phyloP scores from a whole-genome alignment of 1,139 yeast species.

The Nadsonia starkeyi-henricii region DNA sequence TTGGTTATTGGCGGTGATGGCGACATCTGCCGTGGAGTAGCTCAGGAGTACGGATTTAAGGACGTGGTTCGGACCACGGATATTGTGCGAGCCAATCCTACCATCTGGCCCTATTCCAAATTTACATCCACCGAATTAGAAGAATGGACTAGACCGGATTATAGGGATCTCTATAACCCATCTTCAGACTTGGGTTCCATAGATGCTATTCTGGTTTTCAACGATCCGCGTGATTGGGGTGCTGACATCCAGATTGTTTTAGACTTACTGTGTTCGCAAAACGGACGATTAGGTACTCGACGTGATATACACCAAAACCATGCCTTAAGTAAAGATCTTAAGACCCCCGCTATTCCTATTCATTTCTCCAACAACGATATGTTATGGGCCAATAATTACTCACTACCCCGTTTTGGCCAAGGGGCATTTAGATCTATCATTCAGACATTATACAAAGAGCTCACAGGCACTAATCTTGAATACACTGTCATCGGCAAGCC shows the following conservation, averaged over 20 bases:
- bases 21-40: slow-evolving; percentile 58
- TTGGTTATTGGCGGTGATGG: slow-evolving; percentile 75
- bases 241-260: slow-evolving; percentile 67
- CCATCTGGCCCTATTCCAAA: slow-evolving; percentile 64
- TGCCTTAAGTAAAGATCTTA: slow-evolving; percentile 7
- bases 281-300: slow-evolving; percentile 54
- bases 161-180: slow-evolving; percentile 8
- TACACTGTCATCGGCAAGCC: slow-evolving; percentile 77
- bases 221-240: slow-evolving; percentile 86
- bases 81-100: slow-evolving; percentile 41
- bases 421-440: slow-evolving; percentile 68
- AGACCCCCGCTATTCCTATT: slow-evolving; percentile 58
- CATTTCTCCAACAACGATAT: slow-evolving; percentile 80
- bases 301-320: slow-evolving; percentile 19
- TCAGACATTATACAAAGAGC: slow-evolving; percentile 46
- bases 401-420: slow-evolving; percentile 76
- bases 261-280: slow-evolving; percentile 54
- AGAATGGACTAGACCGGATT: slow-evolving; percentile 28
- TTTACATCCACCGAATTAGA: slow-evolving; percentile 35
- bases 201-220: slow-evolving; percentile 78
- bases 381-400: slow-evolving; percentile 80
- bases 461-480: slow-evolving; percentile 36
- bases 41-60: slow-evolving; percentile 61
- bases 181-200: slow-evolving; percentile 11
- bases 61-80: slow-evolving; percentile 72